Evolutionary conservation across 257 asterid species (phyloP).

Genomic region (Plantago elongata): DNA sequence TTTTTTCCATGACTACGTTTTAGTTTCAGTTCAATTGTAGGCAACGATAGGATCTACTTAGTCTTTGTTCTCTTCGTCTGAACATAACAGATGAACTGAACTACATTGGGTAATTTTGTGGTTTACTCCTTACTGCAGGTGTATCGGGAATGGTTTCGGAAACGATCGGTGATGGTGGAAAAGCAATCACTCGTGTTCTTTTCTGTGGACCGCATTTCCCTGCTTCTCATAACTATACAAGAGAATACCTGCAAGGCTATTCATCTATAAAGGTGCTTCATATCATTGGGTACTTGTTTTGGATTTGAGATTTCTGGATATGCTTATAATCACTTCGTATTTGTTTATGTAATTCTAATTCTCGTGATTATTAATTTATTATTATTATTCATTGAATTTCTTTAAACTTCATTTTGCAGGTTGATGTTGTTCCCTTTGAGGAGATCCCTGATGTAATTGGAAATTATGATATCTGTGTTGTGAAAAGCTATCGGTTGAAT

Average conservation of each 20-base stretch:
- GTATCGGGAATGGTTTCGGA: constrained; percentile 25
- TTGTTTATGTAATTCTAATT: background rate
- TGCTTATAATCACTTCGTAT: background rate
- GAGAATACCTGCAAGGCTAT: constrained; percentile 58
- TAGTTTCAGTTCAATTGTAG: background rate
- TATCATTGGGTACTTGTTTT: constrained; percentile 7
- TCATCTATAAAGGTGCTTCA: constrained; percentile 53
- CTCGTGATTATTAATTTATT: background rate
- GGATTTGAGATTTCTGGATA: too few species aligned
- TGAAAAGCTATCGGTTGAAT: constrained; percentile 54
- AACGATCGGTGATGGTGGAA: constrained; percentile 29
- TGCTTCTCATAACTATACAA: constrained; percentile 74
- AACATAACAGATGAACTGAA: too few species aligned
- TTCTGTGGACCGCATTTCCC: constrained; percentile 79
- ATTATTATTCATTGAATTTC: background rate
- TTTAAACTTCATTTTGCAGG: constrained; percentile 37
- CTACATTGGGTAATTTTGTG: constrained; percentile 10
- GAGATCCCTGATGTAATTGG: constrained; percentile 61
- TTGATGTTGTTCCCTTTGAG: constrained; percentile 62
- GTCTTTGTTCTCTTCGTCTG: too few species aligned
- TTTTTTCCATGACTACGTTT: background rate
- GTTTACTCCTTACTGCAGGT: constrained; percentile 31
- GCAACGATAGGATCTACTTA: too few species aligned
- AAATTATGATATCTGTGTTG: constrained; percentile 71
- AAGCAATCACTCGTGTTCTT: constrained; percentile 51